Percentiles rank a stretch among this genome's conserved stretches.
These are phyloP conservation scores for Debaryomyces castellii DNA, from an alignment of 805 yeast species.

Conservation along the genomic window DNA sequence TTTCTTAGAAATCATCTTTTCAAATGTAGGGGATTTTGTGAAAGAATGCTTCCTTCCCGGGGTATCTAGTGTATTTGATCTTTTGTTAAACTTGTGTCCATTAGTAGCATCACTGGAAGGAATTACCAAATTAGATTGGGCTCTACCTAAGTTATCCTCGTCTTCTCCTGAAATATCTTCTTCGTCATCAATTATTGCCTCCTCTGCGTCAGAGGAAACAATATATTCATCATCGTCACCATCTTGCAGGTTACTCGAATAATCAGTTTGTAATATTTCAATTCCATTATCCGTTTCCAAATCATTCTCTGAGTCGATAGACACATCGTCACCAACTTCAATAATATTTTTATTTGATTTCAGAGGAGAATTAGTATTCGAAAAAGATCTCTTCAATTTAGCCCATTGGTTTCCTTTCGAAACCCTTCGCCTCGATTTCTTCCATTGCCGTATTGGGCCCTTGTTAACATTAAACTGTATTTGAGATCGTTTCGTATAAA, in stretches of 20 bases:
- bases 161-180: slow-evolving; percentile 11
- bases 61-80: slow-evolving; percentile 50
- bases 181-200: slow-evolving; percentile 4
- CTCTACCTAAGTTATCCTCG: slow-evolving; percentile 14
- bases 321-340: slow-evolving; percentile 15
- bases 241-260: slow-evolving; percentile 2
- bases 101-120: slow-evolving; percentile 35
- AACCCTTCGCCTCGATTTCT: slow-evolving; percentile 8
- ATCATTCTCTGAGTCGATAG: slow-evolving; percentile 5
- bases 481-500: slow-evolving; percentile 30
- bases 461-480: slow-evolving; percentile 23
- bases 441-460: slow-evolving; percentile 14
- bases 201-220: slow-evolving; percentile 8
- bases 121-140: slow-evolving; percentile 32
- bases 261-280: background rate
- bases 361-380: slow-evolving; percentile 12
- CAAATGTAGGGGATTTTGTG: slow-evolving; percentile 48
- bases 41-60: slow-evolving; percentile 15
- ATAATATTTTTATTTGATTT: slow-evolving; percentile 2
- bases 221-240: slow-evolving; percentile 8
- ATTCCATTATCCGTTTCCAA: background rate
- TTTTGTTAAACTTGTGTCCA: slow-evolving; percentile 35
- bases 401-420: slow-evolving; percentile 15
- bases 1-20: slow-evolving; percentile 24
- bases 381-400: slow-evolving; percentile 23